Percentiles rank a stretch among this genome's conserved stretches.
phyloP scores from a whole-genome alignment of 2,329 filamentous ascomycete genomes.

The Ophiostoma australiae region DNA sequence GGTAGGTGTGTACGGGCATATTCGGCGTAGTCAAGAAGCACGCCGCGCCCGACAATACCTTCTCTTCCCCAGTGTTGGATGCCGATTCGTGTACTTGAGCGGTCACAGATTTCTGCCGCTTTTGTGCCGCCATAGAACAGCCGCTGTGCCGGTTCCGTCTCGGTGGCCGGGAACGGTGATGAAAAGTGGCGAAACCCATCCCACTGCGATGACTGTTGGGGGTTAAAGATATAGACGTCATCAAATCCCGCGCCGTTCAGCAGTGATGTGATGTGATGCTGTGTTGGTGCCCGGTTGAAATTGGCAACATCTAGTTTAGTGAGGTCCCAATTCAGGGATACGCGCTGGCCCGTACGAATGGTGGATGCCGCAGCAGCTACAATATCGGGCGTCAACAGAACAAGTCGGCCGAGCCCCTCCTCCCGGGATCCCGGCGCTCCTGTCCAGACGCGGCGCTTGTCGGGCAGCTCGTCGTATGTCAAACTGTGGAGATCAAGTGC shows the following conservation, averaged over 20 bases:
- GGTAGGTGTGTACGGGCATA: conserved; percentile 34
- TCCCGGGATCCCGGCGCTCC: conserved; percentile 42
- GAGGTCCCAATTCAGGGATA: conserved; percentile 43
- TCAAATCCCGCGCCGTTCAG: conserved; percentile 33
- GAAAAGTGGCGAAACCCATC: conserved; percentile 46
- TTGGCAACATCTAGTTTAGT: conserved; percentile 36
- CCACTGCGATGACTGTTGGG: conserved; percentile 45
- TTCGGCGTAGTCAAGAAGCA: conserved; percentile 47
- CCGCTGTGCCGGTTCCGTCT: conserved; percentile 39
- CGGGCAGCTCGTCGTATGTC: conserved; percentile 42
- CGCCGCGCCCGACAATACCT: conserved; percentile 47
- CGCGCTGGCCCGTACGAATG: conserved; percentile 48
- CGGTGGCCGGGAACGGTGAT: conserved; percentile 28
- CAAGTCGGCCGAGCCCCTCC: conserved; percentile 50
- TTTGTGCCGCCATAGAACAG: conserved; percentile 48
- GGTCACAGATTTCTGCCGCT: conserved; percentile 42
- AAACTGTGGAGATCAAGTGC: conserved; percentile 18
- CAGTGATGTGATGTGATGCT: conserved; percentile 39
- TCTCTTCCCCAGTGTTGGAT: conserved; percentile 35
- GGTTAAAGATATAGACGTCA: conserved; percentile 44
- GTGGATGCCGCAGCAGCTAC: conserved; percentile 47
- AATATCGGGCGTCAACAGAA: conserved; percentile 48
- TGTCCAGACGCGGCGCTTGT: conserved; percentile 45
- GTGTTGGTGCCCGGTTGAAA: conserved; percentile 27
- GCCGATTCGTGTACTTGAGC: conserved; percentile 42